Conservation (phyloP, 176 grass and related monocot species). For the Canna indica region DNA sequence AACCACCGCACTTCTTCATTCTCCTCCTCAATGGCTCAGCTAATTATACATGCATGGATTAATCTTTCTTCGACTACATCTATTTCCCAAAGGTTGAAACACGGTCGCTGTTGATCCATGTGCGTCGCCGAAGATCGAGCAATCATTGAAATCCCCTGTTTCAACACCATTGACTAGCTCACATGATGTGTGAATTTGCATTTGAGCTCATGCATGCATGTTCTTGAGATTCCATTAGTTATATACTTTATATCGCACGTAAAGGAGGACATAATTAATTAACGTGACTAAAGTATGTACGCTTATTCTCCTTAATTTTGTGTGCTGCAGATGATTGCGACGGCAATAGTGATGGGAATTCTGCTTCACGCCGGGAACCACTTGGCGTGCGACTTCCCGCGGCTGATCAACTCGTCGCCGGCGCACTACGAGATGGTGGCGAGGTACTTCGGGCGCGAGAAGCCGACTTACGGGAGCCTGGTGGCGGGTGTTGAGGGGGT, state of each 20-base stretch:
- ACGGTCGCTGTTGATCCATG: not conserved
- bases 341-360: slow-evolving; percentile 78
- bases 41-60: not conserved
- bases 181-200: not conserved
- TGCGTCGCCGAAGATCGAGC: not conserved
- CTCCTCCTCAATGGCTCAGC: not conserved
- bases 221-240: not conserved
- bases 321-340: slow-evolving; percentile 70
- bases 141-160: not conserved
- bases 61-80: not conserved
- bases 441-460: slow-evolving; percentile 38
- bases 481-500: slow-evolving; percentile 55
- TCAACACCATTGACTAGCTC: not conserved
- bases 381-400: slow-evolving; percentile 88
- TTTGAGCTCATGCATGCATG: not conserved
- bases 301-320: not conserved
- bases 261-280: not conserved
- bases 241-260: too few species aligned
- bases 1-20: not conserved
- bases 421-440: slow-evolving; percentile 62
- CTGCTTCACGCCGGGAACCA: slow-evolving; percentile 93
- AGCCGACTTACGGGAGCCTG: slow-evolving; percentile 52
- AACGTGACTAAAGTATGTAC: not conserved
- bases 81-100: not conserved
- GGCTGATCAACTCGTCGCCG: slow-evolving; percentile 43